Conservation (phyloP, 139 green algal species). For the Chlamydomonas sp. region DNA sequence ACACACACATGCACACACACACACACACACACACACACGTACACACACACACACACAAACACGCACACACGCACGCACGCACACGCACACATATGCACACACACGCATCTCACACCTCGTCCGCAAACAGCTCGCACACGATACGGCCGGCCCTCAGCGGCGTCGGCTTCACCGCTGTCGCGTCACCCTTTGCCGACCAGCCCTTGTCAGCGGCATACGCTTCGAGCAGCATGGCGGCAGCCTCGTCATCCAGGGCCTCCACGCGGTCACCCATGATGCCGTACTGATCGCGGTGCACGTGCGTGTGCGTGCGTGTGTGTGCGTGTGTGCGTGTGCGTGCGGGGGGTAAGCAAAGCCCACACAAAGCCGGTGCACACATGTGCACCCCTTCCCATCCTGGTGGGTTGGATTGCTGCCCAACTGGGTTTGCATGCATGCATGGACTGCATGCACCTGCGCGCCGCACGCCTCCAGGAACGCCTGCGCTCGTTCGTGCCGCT, state of each 20-base stretch:
- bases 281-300: no score
- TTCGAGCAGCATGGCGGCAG: conserved; percentile 35
- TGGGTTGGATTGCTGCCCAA: no score
- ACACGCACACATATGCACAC: neutral
- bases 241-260: conserved; percentile 39
- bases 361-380: no score
- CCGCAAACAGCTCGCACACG: conserved; percentile 31
- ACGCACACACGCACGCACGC: neutral
- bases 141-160: conserved; percentile 29
- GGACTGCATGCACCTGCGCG: no score
- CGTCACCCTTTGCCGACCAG: conserved; percentile 36
- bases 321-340: no score
- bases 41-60: conserved; percentile 1
- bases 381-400: no score
- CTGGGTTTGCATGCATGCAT: no score
- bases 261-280: conserved; percentile 26
- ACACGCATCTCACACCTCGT: conserved; percentile 19
- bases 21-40: neutral
- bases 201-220: conserved; percentile 38
- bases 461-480: conserved; percentile 28
- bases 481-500: conserved; percentile 25
- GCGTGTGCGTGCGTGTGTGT: no score
- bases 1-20: neutral
- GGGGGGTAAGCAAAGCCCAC: no score
- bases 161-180: conserved; percentile 10